phyloP scores from a whole-genome alignment of 495 filamentous ascomycete genomes.

The Aspergillus kassunensis region DNA sequence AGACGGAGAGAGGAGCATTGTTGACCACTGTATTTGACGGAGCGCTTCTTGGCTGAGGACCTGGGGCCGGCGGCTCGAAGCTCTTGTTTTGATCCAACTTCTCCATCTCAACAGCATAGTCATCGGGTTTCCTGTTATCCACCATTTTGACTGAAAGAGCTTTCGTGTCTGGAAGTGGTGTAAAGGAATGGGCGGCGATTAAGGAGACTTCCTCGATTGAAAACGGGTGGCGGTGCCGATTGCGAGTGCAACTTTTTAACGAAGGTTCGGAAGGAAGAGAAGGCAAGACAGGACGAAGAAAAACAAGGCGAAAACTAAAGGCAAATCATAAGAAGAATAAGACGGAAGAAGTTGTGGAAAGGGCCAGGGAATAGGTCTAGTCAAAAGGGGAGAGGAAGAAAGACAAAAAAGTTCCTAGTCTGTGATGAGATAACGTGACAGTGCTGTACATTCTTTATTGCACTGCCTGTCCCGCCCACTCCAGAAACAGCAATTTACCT shows the following conservation, averaged over 20 bases:
- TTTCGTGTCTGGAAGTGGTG: background rate
- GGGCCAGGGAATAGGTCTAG: background rate
- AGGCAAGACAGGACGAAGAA: background rate
- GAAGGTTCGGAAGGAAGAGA: background rate
- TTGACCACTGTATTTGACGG: constrained; percentile 48
- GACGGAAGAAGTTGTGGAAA: background rate
- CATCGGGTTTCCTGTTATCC: constrained; percentile 84
- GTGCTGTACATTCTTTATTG: background rate
- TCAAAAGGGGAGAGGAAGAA: constrained; percentile 6
- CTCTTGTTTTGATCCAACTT: constrained; percentile 58
- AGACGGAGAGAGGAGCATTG: constrained; percentile 73
- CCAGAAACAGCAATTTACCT: too few species aligned
- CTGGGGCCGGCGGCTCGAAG: constrained; percentile 47
- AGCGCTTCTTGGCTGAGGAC: constrained; percentile 31
- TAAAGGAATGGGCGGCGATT: background rate
- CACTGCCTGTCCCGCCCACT: too few species aligned
- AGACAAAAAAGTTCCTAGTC: constrained; percentile 5
- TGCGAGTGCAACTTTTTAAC: background rate
- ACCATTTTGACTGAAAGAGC: constrained; percentile 44
- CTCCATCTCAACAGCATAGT: constrained; percentile 69
- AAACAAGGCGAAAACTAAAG: background rate
- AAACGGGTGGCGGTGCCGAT: background rate
- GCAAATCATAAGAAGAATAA: background rate
- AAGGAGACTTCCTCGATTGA: background rate
- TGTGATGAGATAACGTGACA: background rate